A percentile compares a stretch with the other conserved stretches of the same genome.
Conservation (phyloP, 495 filamentous ascomycete genomes). For the Clavariopsis aquatica region DNA sequence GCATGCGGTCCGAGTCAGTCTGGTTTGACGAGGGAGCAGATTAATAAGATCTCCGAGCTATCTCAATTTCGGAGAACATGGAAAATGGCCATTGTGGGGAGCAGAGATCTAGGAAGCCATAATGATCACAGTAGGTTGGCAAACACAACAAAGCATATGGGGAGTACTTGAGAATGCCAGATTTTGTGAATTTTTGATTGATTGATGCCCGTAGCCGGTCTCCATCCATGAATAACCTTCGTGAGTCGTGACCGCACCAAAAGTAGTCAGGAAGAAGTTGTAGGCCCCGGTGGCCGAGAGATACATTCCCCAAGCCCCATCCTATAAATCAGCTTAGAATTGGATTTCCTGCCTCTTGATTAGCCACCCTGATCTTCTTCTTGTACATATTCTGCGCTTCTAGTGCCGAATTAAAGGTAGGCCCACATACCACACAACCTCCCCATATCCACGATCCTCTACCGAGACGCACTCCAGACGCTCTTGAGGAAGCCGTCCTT, state of each 20-base stretch:
- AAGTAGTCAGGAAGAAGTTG: slow-evolving; percentile 3
- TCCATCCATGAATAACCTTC: background rate
- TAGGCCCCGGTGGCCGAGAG: slow-evolving; percentile 14
- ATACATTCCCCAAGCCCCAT: slow-evolving; percentile 7
- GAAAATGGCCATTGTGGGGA: background rate
- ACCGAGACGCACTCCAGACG: slow-evolving; percentile 79
- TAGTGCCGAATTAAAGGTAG: background rate
- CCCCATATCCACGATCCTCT: slow-evolving; percentile 53
- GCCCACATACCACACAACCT: slow-evolving; percentile 20
- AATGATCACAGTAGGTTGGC: background rate
- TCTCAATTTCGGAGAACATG: too few species aligned
- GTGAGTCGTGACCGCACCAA: slow-evolving; percentile 1
- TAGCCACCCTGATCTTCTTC: slow-evolving; percentile 10
- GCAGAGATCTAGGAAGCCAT: too few species aligned
- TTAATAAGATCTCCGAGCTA: too few species aligned
- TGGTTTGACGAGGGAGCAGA: too few species aligned
- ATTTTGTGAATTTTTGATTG: slow-evolving; percentile 3
- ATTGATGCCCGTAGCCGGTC: slow-evolving; percentile 4
- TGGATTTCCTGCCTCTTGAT: slow-evolving; percentile 9
- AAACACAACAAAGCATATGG: background rate
- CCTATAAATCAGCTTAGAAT: slow-evolving; percentile 5
- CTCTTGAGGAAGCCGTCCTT: slow-evolving; percentile 93
- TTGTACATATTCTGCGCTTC: background rate
- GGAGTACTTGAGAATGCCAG: background rate
- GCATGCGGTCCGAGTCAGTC: too few species aligned